Conservation (phyloP, 179 eudicot genomes). For the Nepenthes alata region DNA sequence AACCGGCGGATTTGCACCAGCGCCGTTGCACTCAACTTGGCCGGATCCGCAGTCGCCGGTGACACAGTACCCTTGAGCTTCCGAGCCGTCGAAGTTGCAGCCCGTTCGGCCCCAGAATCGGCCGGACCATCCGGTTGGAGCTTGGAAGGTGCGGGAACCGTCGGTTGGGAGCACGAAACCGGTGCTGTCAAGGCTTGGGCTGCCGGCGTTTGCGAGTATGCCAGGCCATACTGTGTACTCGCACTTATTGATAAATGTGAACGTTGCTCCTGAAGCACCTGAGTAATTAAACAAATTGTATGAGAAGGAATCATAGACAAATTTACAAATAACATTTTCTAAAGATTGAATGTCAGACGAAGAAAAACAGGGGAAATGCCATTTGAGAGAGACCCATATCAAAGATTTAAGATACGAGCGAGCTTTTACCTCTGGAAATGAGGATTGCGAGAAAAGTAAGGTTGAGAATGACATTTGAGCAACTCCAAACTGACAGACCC, state of each 20-base stretch:
- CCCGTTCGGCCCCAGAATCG: constrained; percentile 68
- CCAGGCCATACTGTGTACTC: constrained; percentile 46
- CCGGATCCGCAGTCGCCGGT: constrained; percentile 60
- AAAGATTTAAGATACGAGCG: background rate
- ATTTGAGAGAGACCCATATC: background rate
- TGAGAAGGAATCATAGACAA: constrained; percentile 1
- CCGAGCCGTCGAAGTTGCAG: constrained; percentile 27
- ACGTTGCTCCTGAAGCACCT: constrained; percentile 12
- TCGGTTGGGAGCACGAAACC: constrained; percentile 39
- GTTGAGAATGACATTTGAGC: constrained; percentile 11
- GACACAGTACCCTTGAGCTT: constrained; percentile 22
- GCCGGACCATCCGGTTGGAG: constrained; percentile 48
- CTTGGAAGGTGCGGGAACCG: constrained; percentile 27
- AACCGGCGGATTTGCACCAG: constrained; percentile 45
- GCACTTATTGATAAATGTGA: constrained; percentile 42
- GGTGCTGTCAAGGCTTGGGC: constrained; percentile 25
- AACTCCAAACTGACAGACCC: constrained; percentile 10
- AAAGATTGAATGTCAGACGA: background rate
- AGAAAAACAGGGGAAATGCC: background rate
- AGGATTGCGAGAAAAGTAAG: constrained; percentile 7
- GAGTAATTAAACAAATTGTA: too few relatives aligned
- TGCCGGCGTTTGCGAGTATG: constrained; percentile 35
- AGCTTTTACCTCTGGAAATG: constrained; percentile 10
- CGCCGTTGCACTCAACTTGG: constrained; percentile 28
- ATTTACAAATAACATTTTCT: too few relatives aligned